phyloP scores from a whole-genome alignment of 306 rosid genomes.

The Albizia julibrissin region DNA sequence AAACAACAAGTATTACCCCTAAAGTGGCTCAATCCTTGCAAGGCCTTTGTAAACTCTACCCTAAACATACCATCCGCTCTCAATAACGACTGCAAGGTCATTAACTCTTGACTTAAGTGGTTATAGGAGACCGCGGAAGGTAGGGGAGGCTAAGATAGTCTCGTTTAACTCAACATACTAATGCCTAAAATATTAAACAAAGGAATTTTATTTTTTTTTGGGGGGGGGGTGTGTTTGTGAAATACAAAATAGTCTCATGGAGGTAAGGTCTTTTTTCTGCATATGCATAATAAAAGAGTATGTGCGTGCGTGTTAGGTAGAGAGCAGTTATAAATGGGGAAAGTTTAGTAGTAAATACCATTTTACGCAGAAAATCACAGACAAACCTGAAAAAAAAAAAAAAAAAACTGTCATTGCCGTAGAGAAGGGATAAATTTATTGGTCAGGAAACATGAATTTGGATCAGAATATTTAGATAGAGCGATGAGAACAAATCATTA shows the following conservation, averaged over 20 bases:
- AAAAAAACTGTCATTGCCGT: constrained; percentile 15
- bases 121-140: neutral
- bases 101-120: neutral
- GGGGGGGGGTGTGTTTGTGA: neutral
- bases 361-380: constrained; percentile 68
- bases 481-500: constrained; percentile 2
- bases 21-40: neutral
- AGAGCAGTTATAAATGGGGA: constrained; percentile 3
- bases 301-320: neutral
- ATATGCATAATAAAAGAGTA: neutral
- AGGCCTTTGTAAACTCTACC: neutral
- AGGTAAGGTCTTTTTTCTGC: neutral
- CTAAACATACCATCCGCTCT: neutral
- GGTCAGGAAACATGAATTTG: constrained; percentile 4
- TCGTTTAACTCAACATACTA: neutral
- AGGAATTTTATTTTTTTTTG: too few species aligned
- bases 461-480: constrained; percentile 13
- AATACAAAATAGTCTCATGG: neutral
- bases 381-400: constrained; percentile 71
- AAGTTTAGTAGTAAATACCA: constrained; percentile 52
- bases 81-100: neutral
- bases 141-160: neutral
- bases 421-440: constrained; percentile 27
- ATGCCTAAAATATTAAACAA: neutral
- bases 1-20: neutral